phyloP scores from a whole-genome alignment of 148 eudicot genomes.

The Rhododendron simsii region DNA sequence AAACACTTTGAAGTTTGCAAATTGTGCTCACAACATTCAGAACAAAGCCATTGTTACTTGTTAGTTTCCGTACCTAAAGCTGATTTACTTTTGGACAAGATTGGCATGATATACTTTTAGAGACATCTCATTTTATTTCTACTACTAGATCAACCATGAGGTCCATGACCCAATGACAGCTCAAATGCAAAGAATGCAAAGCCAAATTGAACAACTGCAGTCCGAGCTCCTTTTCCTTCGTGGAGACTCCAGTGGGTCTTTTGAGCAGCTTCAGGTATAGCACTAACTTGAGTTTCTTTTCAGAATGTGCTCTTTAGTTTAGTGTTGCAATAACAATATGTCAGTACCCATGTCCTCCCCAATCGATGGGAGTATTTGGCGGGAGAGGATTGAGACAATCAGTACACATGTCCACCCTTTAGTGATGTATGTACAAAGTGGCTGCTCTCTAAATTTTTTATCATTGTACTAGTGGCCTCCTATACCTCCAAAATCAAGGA shows the following conservation, averaged over 20 bases:
- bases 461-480: not conserved
- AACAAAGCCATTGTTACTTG: conserved; percentile 94
- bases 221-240: conserved; percentile 72
- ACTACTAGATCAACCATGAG: conserved; percentile 79
- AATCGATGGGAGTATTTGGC: not conserved
- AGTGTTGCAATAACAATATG: no score
- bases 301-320: not conserved
- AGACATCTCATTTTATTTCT: conserved; percentile 10
- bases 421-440: not conserved
- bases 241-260: conserved; percentile 67
- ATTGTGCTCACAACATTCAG: conserved; percentile 95
- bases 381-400: not conserved
- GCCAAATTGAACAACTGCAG: conserved; percentile 90
- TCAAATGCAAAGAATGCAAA: conserved; percentile 84
- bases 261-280: conserved; percentile 62
- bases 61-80: conserved; percentile 29
- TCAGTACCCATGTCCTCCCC: not conserved
- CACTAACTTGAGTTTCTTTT: no score
- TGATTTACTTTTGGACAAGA: not conserved
- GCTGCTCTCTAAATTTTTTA: not conserved
- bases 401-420: not conserved
- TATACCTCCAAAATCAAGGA: not conserved
- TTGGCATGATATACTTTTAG: not conserved
- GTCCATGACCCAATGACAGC: conserved; percentile 53
- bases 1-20: conserved; percentile 94